Evolutionary conservation across 139 green algal species (phyloP).

Genomic region (Micromonas commoda): DNA sequence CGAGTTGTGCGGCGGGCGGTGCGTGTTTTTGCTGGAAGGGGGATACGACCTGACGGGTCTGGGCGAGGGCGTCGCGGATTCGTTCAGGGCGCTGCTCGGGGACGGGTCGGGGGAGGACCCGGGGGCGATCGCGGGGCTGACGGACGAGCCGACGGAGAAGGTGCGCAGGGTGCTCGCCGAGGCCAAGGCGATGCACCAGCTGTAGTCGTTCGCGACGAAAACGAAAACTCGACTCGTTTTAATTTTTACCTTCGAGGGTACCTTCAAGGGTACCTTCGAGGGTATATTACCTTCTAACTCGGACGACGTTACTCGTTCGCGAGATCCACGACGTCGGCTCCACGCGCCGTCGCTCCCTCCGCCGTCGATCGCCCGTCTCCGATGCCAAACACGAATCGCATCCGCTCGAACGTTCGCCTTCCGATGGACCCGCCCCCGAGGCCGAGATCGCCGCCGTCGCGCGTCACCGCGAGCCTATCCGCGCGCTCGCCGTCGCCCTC

Average conservation of each 20-base stretch:
- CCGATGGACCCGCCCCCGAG: not conserved
- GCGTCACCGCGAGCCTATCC: not conserved
- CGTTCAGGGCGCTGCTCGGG: conserved; percentile 57
- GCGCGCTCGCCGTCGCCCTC: not conserved
- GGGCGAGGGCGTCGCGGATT: conserved; percentile 61
- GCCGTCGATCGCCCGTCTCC: not conserved
- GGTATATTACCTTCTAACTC: no score
- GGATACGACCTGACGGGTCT: conserved; percentile 72
- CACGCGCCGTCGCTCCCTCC: not conserved
- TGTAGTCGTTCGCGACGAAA: conserved; percentile 15
- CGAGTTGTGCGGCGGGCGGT: conserved; percentile 57
- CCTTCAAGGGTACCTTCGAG: no score
- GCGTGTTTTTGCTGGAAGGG: conserved; percentile 81
- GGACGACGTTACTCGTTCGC: not conserved
- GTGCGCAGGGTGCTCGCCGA: conserved; percentile 31
- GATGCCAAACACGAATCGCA: not conserved
- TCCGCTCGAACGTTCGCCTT: not conserved
- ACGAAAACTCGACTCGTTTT: no score
- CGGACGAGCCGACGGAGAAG: conserved; percentile 39
- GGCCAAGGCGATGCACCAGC: conserved; percentile 28
- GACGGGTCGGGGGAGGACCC: not conserved
- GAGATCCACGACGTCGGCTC: not conserved
- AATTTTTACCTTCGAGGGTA: no score
- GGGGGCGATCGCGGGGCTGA: not conserved
- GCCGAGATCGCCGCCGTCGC: not conserved